Base-by-base conservation (phyloP, 1,284 basidiomycete genomes). In the Vanrija pseudolonga region DNA sequence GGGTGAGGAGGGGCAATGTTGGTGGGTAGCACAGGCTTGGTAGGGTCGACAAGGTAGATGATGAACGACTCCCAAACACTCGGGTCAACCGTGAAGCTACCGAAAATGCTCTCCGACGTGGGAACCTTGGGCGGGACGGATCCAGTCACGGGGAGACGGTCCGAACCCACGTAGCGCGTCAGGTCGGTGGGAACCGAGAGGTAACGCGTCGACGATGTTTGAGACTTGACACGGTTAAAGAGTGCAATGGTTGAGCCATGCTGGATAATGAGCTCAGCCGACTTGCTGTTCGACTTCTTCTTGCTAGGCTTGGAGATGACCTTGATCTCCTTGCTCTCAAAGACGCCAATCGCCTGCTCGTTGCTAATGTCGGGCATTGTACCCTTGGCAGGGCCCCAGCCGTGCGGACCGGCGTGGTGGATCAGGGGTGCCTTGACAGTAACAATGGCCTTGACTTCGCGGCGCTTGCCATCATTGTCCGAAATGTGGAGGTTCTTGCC, bases 291-390 rank as follows among this genome's bases (percentile, higher is more conserved):
- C 73, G 93, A 90, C 65, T 91, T 83, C 81, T 97, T 97, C 81
- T 97, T 96, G 80, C 88, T 90, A 3, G 91, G 91, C 74, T 95
- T 95, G 76, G 88, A 90, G 77, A 98, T 97, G 65, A 98, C 90
- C 76, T 95, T 95, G 82, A 98, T 97, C 32, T 93, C 87, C 48
- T 88, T 86, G 65, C 88, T 90, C 51, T 89, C 85, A 80, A 95
- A 94, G 23, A 85, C 82, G 43, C 90, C 90, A 65, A 97, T 83
- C 52, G 92, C 80, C 40, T 61, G 56, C 9, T 65, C 88, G 80
- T 78, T 90, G 83, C 62, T 84, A 82, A 76, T 87, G 85, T 66
- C 89, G 82, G 58, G 87, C 88, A 66, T 46, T 4, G 61, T 65
- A 55, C 64, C 67, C 65, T 68, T 47, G 24, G 55, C 41, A 2